phyloP scores from a whole-genome alignment of 495 filamentous ascomycete genomes.

The Friedmanniomyces simplex region DNA sequence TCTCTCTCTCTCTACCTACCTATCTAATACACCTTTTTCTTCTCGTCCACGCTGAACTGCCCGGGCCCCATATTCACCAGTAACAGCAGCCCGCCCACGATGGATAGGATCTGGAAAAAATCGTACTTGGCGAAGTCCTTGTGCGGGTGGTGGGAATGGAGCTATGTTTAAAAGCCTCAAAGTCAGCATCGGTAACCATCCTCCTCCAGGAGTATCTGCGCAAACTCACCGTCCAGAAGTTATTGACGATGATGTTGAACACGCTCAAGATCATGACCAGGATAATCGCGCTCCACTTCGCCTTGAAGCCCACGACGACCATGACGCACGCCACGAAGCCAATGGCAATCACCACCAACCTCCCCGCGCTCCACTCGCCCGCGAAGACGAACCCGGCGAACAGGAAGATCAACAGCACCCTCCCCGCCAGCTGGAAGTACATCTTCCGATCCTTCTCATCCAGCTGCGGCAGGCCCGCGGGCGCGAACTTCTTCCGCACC shows the following conservation, averaged over 20 bases:
- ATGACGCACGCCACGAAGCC: slow-evolving; percentile 90
- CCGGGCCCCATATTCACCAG: slow-evolving; percentile 98
- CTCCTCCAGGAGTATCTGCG: neutral
- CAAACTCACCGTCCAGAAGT: slow-evolving; percentile 94
- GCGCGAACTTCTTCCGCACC: slow-evolving; percentile 95
- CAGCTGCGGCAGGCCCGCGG: slow-evolving; percentile 82
- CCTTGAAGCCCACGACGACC: slow-evolving; percentile 99
- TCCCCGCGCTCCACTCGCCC: slow-evolving; percentile 80
- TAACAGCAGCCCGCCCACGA: slow-evolving; percentile 92
- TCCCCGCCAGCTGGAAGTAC: slow-evolving; percentile 97
- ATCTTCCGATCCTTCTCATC: slow-evolving; percentile 99
- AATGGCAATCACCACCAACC: slow-evolving; percentile 68
- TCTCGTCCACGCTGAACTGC: slow-evolving; percentile 96
- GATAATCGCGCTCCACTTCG: slow-evolving; percentile 92
- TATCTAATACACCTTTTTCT: slow-evolving; percentile 97
- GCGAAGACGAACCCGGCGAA: slow-evolving; percentile 95
- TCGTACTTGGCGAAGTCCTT: slow-evolving; percentile 99
- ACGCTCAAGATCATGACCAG: slow-evolving; percentile 88
- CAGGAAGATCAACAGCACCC: slow-evolving; percentile 93
- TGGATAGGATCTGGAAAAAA: slow-evolving; percentile 99
- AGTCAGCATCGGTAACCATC: slow-evolving; percentile 3
- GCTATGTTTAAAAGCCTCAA: slow-evolving; percentile 43
- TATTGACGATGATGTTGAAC: slow-evolving; percentile 96
- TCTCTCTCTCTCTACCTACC: too few relatives aligned
- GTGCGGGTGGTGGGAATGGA: slow-evolving; percentile 95